These are phyloP conservation scores for Hevea brasiliensis DNA, from an alignment of 345 rosid species.

Conservation along the genomic window DNA sequence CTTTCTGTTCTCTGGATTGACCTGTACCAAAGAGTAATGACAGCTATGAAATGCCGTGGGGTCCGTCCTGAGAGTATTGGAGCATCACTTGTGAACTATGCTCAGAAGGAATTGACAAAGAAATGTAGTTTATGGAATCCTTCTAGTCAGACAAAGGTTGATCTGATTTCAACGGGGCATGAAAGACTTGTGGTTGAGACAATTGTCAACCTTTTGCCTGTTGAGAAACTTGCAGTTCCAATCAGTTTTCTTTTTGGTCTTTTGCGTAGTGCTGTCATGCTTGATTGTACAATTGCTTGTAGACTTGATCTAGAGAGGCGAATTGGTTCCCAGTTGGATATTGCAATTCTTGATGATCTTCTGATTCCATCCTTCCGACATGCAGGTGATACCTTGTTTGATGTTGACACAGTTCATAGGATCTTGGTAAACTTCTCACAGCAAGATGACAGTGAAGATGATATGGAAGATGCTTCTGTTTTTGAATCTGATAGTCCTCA, in stretches of 20 bases:
- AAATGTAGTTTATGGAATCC: slow-evolving; percentile 66
- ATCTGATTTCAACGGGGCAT: slow-evolving; percentile 48
- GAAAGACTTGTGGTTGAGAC: slow-evolving; percentile 82
- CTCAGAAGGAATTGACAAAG: slow-evolving; percentile 86
- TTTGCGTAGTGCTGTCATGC: slow-evolving; percentile 83
- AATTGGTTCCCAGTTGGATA: slow-evolving; percentile 85
- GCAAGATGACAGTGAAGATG: slow-evolving; percentile 90
- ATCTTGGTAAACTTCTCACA: slow-evolving; percentile 91
- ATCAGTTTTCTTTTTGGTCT: slow-evolving; percentile 85
- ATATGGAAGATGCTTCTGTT: slow-evolving; percentile 71
- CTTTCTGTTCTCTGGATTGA: slow-evolving; percentile 81
- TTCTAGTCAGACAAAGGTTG: slow-evolving; percentile 48
- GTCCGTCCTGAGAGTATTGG: slow-evolving; percentile 96
- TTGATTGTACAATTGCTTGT: slow-evolving; percentile 69
- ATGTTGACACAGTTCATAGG: slow-evolving; percentile 86
- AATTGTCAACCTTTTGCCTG: slow-evolving; percentile 72
- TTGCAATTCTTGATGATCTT: slow-evolving; percentile 86
- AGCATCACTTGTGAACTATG: slow-evolving; percentile 77
- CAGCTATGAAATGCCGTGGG: slow-evolving; percentile 94
- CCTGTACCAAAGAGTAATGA: slow-evolving; percentile 74
- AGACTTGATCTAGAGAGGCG: slow-evolving; percentile 90
- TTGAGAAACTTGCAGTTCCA: slow-evolving; percentile 88
- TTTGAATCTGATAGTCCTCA: slow-evolving; percentile 77
- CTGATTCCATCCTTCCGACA: slow-evolving; percentile 89
- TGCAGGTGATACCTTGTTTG: slow-evolving; percentile 86